Evolutionary conservation across 768 basidiomycete genomes (phyloP), one percentile per base, ranked within the genome.

Genomic region (Lyophyllum atratum): DNA sequence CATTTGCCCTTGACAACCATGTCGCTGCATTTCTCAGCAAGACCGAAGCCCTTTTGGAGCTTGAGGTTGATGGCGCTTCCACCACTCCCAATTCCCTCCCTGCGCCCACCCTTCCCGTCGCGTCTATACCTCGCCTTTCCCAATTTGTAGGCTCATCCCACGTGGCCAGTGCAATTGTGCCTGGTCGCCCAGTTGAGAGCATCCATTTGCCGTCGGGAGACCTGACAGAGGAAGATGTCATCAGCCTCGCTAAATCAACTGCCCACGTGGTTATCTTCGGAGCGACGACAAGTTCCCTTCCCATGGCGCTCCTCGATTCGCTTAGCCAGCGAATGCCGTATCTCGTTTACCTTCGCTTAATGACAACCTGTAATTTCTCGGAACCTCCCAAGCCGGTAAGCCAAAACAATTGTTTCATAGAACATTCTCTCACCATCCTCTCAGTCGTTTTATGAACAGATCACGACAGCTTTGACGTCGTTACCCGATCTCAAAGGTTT

Each of bases 301-400:
- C 87, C 9, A 73, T 85, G 15, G 69, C 78, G n/a, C 76, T 90
- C 44, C 76, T 92, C 45, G 77, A 79, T 54, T 70, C 74, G 28
- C 78, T 92, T 54, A 81, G 81, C 37, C 73, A 71, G 47, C 77
- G 81, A 59, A 79, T 90, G 70, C 82, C 84, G 8, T 74, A 79
- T 64, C 79, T 92, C 44, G 78, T 79, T 28, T 87, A 85, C 70
- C 81, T 92, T 52, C 83, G 86, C 46, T 74, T 92, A 66, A 85
- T 85, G 71, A 82, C 82, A 40, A 85, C 79, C 4, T 81, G 77
- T 43, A 76, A 72, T 66, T 79, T 84, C 62, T 71, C 73, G 55
- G 76, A 80, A 55, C 72, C 77, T 60, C 83, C 82, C 59, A 74
- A 80, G 60, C 66, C 75, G 67, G 85, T 87, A 72, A 74, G 83